These are phyloP conservation scores for Ganoderma meredithae DNA, from an alignment of 1,284 basidiomycete species.

Conservation along the genomic window DNA sequence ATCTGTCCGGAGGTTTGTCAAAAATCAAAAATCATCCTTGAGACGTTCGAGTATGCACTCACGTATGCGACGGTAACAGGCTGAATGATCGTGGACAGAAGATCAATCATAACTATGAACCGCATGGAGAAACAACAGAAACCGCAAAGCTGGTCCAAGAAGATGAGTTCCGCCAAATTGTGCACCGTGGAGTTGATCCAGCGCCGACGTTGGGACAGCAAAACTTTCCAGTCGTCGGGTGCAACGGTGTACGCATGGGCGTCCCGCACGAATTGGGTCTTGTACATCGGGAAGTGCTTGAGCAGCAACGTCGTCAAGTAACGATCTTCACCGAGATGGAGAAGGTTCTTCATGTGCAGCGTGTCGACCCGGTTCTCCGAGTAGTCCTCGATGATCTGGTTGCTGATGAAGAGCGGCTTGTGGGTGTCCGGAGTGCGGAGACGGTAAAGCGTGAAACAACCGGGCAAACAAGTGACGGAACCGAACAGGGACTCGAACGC, in stretches of 20 bases:
- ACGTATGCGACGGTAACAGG: constrained; percentile 96
- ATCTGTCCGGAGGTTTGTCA: constrained; percentile 58
- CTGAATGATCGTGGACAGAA: constrained; percentile 86
- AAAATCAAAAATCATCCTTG: constrained; percentile 28
- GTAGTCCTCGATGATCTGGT: constrained; percentile 91
- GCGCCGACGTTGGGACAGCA: constrained; percentile 96
- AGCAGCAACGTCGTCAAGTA: constrained; percentile 95
- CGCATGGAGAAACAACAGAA: constrained; percentile 99
- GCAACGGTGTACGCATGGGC: constrained; percentile 93
- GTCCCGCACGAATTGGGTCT: constrained; percentile 95
- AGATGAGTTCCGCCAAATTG: constrained; percentile 93
- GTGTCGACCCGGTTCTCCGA: constrained; percentile 97
- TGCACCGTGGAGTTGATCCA: constrained; percentile 99
- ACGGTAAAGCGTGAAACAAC: constrained; percentile 96
- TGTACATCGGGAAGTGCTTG: constrained; percentile 92
- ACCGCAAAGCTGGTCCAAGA: constrained; percentile 93
- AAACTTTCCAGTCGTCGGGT: constrained; percentile 92
- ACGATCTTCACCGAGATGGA: constrained; percentile 98
- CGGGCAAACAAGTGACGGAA: constrained; percentile 97
- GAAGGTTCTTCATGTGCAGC: constrained; percentile 95
- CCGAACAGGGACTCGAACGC: constrained; percentile 98
- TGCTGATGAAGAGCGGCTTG: constrained; percentile 89
- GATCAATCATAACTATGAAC: constrained; percentile 96
- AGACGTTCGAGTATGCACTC: constrained; percentile 45
- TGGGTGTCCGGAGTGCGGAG: constrained; percentile 93